Conservation (phyloP, 2,329 filamentous ascomycete species). For the Beauveria rudraprayagi region DNA sequence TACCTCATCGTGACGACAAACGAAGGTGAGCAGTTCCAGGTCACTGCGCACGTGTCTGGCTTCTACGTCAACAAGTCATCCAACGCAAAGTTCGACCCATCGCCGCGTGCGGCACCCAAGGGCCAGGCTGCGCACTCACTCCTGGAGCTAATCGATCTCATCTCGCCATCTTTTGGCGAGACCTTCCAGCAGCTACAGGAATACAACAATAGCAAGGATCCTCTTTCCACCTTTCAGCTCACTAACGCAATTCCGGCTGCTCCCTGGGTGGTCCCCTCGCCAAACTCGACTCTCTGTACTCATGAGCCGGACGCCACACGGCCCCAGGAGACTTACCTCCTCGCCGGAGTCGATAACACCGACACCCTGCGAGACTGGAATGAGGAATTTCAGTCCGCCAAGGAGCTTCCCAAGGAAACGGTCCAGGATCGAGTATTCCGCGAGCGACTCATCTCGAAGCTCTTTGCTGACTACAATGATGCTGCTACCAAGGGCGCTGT, state of each 20-base stretch:
- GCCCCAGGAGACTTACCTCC: conserved; percentile 85
- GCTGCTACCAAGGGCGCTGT: conserved; percentile 88
- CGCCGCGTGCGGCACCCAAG: conserved; percentile 71
- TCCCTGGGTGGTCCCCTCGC: conserved; percentile 78
- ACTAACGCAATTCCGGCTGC: conserved; percentile 88
- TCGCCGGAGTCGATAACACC: conserved; percentile 84
- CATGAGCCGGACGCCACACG: conserved; percentile 81
- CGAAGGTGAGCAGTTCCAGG: conserved; percentile 89
- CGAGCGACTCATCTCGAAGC: conserved; percentile 85
- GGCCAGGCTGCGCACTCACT: conserved; percentile 76
- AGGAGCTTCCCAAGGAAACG: conserved; percentile 85
- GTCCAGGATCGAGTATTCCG: conserved; percentile 95
- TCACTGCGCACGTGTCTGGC: conserved; percentile 87
- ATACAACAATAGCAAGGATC: conserved; percentile 76
- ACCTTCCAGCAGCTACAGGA: conserved; percentile 75
- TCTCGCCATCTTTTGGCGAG: conserved; percentile 76
- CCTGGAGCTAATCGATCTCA: conserved; percentile 63
- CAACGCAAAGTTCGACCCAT: conserved; percentile 90
- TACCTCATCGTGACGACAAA: conserved; percentile 86
- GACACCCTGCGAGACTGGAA: conserved; percentile 98
- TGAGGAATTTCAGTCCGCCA: conserved; percentile 95
- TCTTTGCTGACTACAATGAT: conserved; percentile 97
- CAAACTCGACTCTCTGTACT: conserved; percentile 53
- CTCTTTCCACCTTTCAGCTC: conserved; percentile 87
- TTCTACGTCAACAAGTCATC: conserved; percentile 98